These are phyloP conservation scores for Aureobasidium zeae DNA, from an alignment of 2,329 filamentous ascomycete species.

Conservation along the genomic window DNA sequence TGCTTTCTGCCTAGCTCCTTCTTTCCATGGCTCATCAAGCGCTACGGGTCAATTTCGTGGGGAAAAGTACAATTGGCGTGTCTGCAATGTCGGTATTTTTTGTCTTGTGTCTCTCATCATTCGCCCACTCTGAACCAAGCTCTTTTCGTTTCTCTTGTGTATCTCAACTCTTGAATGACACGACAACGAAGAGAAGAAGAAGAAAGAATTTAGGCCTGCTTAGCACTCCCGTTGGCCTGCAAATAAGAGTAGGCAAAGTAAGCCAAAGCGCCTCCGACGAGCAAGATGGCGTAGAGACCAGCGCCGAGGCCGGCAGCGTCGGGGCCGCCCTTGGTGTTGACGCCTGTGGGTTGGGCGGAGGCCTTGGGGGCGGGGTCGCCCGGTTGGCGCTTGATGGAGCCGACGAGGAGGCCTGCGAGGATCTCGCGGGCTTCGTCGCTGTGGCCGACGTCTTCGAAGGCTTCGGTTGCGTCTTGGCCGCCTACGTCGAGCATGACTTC, in stretches of 20 bases:
- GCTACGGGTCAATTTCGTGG: too few relatives aligned
- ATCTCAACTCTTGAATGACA: conserved; percentile 17
- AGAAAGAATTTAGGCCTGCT: neutral
- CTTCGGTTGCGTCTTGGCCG: conserved; percentile 93
- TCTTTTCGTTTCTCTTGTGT: neutral
- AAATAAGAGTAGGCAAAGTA: conserved; percentile 83
- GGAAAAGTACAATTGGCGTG: too few relatives aligned
- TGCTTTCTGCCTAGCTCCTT: too few relatives aligned
- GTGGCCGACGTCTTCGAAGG: conserved; percentile 98
- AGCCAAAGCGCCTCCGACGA: conserved; percentile 66
- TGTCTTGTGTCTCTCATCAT: too few relatives aligned
- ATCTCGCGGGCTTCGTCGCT: conserved; percentile 97
- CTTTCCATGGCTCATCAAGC: too few relatives aligned
- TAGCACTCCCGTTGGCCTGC: conserved; percentile 36
- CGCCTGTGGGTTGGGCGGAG: conserved; percentile 40
- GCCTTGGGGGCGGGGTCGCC: conserved; percentile 69
- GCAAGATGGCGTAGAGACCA: conserved; percentile 70
- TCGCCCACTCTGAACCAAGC: neutral
- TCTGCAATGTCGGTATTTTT: too few relatives aligned
- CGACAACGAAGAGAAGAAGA: neutral
- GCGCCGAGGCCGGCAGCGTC: conserved; percentile 53
- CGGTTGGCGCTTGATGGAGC: conserved; percentile 68
- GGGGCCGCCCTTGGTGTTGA: conserved; percentile 42
- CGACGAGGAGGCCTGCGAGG: conserved; percentile 66
- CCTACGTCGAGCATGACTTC: conserved; percentile 94